A percentile compares a stretch with the other conserved stretches of the same genome.
Evolutionary conservation across 2,329 filamentous ascomycete species (phyloP).

Genomic region (Metarhizium rileyi): DNA sequence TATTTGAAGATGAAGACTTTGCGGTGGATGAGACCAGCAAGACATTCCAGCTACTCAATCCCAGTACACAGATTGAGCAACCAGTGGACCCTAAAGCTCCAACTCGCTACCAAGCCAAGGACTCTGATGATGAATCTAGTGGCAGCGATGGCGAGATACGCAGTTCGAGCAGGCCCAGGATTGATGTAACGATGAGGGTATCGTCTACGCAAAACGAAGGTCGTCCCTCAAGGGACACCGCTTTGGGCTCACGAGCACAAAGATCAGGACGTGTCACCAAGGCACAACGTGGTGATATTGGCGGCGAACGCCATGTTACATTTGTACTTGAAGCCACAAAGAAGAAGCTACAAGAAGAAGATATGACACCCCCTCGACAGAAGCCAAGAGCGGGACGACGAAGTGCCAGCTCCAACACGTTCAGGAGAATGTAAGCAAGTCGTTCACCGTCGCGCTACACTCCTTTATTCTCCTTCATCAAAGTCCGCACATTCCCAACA

Average conservation of each 20-base stretch:
- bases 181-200: constrained; percentile 52
- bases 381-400: constrained; percentile 39
- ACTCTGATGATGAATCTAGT: constrained; percentile 35
- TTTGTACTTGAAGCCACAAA: constrained; percentile 55
- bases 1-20: constrained; percentile 93
- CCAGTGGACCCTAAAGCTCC: constrained; percentile 24
- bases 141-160: constrained; percentile 25
- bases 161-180: constrained; percentile 17
- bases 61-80: constrained; percentile 56
- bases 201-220: constrained; percentile 58
- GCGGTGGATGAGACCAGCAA: constrained; percentile 79
- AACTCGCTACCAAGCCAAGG: constrained; percentile 27
- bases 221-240: constrained; percentile 43
- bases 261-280: constrained; percentile 38
- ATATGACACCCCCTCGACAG: constrained; percentile 20
- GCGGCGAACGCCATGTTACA: constrained; percentile 59
- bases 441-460: not conserved
- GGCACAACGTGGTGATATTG: constrained; percentile 36
- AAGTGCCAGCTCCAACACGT: constrained; percentile 68
- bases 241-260: constrained; percentile 46
- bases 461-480: constrained; percentile 8
- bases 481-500: constrained; percentile 5
- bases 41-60: constrained; percentile 84
- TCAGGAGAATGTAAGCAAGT: constrained; percentile 48
- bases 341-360: constrained; percentile 33